Base-by-base conservation (phyloP, 805 yeast genomes). In the Barnettozyma sucrosica region DNA sequence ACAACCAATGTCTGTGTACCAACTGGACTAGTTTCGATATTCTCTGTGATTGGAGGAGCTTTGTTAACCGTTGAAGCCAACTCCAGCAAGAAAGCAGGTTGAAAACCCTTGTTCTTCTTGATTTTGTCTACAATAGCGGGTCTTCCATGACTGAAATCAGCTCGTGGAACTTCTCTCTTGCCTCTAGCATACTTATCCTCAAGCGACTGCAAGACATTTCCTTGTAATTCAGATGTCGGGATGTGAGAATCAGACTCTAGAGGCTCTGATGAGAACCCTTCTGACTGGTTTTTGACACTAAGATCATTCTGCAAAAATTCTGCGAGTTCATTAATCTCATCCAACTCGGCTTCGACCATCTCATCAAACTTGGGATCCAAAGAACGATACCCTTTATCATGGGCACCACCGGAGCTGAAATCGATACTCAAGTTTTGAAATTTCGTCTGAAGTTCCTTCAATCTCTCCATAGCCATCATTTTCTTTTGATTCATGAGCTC, bases 401-500 rank as follows among this genome's bases (percentile, higher is more conserved):
- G 47, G 7, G 56, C 56, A n/a, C 51, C 53, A 16, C 51, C 39
- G 5, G 58, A 50, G 6, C 54, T 45, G 45, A 81, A 80, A 51
- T 77, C 80, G 44, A 81, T 77, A 48, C 83, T 79, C 57, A 83
- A 76, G 55, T 80, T 85, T 49, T 80, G 75, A 57, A 85, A 83
- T 49, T 77, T 75, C 23, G 69, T 68, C 60, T 88, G 93, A 46
- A 90, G 72, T 52, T 83, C 85, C 32, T 77, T 69, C 47, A 90
- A 71, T 54, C 96, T 72, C 48, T 82, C 84, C 72, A 87, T 69
- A 0, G 92, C 92, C 62, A 79, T 71, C 44, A 71, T 59, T 57
- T 81, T 85, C 57, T 82, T 83, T 51, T 77, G 77, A 40, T 74
- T 70, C 64, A 82, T 73, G 56, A 76, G 59, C 43, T 84, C 81